Evolutionary conservation across 2,329 filamentous ascomycete genomes (phyloP), one percentile per base, ranked within the genome.

Genomic region (Exophiala lecanii-corni): DNA sequence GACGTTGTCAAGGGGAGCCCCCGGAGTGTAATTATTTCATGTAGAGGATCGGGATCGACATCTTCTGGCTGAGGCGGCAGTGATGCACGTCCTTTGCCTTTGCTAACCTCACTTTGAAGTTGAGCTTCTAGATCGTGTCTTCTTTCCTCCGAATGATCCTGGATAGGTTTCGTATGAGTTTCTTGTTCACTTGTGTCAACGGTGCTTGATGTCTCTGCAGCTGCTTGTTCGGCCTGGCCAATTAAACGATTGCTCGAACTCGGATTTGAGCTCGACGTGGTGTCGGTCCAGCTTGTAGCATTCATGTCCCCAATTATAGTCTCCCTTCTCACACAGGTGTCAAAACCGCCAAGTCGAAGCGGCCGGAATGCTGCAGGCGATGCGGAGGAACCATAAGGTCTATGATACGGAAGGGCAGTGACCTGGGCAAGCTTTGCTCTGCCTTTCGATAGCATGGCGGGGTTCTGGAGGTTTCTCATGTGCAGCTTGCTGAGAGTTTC

Each of bases 401-500:
- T 36, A 15, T 32, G 26, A 3, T 18, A 17, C 13, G 35, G 21
- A 9, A 43, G 5, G 7, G 34, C 36, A 10, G 28, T 37, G 23
- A 48, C 34, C 23, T 48, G 34, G 13, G 31, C 39, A 16, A 48
- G 36, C 10, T 45, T 43, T 17, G 37, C 42, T 23, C 41, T 31
- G 3, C 41, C 49, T 28, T 44, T 41, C 6, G 31, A 32, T 2
- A 51, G 16, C 28, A 43, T 48, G 9, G 20, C 4, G 12, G 36
- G 10, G 20, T 39, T 41, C 12, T 46, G 28, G 3, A 48, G 39
- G 12, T 41, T 49, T 10, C 42, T 38, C 4, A 26, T 13, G 18
- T 51, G 49, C 20, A 46, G 37, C 16, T 39, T 36, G 26, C 49
- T 49, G 12, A 43, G 17, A 2, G 12, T 9, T 25, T 51, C 43